These are phyloP conservation scores for Musa troglodytarum DNA, from an alignment of 176 grass and related monocot species.

Conservation along the genomic window DNA sequence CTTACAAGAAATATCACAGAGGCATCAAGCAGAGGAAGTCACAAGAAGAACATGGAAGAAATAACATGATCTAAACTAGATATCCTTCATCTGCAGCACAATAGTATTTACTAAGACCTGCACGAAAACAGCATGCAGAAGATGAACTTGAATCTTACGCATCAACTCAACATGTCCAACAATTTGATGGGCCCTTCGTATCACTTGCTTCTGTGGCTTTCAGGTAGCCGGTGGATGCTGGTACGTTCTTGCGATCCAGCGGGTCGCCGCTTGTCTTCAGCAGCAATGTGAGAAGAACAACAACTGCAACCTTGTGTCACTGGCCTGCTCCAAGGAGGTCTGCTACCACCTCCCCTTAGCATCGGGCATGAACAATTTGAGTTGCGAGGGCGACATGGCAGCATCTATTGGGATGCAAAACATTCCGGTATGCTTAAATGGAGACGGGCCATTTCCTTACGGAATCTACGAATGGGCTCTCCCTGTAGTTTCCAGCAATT, in stretches of 20 bases:
- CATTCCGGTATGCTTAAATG: conserved; percentile 44
- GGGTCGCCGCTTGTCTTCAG: conserved; percentile 60
- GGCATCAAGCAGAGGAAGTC: no score
- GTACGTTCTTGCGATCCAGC: conserved; percentile 95
- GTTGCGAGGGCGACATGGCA: conserved; percentile 40
- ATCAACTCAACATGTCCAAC: neutral
- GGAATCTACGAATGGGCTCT: conserved; percentile 85
- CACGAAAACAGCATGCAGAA: neutral
- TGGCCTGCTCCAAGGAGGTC: conserved; percentile 50
- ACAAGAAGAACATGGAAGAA: no score
- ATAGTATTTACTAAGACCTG: no score
- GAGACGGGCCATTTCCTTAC: conserved; percentile 47
- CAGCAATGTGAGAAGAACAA: conserved; percentile 55
- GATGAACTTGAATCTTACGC: neutral
- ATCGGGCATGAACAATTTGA: conserved; percentile 21
- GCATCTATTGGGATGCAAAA: conserved; percentile 36
- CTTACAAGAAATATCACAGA: no score
- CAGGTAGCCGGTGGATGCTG: conserved; percentile 91
- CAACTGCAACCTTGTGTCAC: conserved; percentile 49
- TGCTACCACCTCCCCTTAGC: conserved; percentile 35
- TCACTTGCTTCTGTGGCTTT: conserved; percentile 3
- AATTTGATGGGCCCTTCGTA: neutral
- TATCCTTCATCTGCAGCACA: no score
- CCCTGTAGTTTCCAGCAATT: conserved; percentile 88
- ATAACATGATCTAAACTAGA: no score